phyloP scores from a whole-genome alignment of 257 asterid genomes.

The Striga asiatica region DNA sequence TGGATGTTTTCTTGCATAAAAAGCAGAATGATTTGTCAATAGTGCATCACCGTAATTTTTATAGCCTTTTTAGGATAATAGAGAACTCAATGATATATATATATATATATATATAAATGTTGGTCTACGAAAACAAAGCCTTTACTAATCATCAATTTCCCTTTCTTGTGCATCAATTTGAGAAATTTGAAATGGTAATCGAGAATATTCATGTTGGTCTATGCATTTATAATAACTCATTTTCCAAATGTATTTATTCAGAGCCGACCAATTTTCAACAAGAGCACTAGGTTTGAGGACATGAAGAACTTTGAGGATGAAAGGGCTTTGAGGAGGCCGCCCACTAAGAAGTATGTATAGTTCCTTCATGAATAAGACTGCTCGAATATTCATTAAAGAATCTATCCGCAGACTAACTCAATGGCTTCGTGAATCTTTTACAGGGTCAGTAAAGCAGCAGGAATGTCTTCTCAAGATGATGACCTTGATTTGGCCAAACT shows the following conservation, averaged over 20 bases:
- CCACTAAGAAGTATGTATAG: slow-evolving; percentile 39
- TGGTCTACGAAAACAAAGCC: no score
- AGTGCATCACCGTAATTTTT: neutral
- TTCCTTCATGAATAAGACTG: neutral
- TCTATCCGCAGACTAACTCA: neutral
- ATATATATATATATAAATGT: no score
- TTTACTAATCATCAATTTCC: no score
- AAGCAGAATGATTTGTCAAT: neutral
- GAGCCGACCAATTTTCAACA: slow-evolving; percentile 94
- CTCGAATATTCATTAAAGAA: neutral
- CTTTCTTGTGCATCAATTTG: no score
- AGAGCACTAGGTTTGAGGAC: slow-evolving; percentile 96
- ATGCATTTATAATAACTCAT: neutral
- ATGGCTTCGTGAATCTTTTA: slow-evolving; percentile 15
- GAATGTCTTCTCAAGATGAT: slow-evolving; percentile 64
- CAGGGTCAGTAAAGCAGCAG: slow-evolving; percentile 61
- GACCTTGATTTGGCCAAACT: slow-evolving; percentile 68
- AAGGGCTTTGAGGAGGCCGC: slow-evolving; percentile 57
- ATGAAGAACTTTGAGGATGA: slow-evolving; percentile 79
- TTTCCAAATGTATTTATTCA: slow-evolving; percentile 26
- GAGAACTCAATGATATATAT: neutral
- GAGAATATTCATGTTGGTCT: neutral
- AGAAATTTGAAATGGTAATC: no score
- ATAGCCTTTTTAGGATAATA: neutral
- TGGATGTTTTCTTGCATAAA: no score